Evolutionary conservation across 805 yeast species (phyloP).

Genomic region (Monosporozyma siamensis): DNA sequence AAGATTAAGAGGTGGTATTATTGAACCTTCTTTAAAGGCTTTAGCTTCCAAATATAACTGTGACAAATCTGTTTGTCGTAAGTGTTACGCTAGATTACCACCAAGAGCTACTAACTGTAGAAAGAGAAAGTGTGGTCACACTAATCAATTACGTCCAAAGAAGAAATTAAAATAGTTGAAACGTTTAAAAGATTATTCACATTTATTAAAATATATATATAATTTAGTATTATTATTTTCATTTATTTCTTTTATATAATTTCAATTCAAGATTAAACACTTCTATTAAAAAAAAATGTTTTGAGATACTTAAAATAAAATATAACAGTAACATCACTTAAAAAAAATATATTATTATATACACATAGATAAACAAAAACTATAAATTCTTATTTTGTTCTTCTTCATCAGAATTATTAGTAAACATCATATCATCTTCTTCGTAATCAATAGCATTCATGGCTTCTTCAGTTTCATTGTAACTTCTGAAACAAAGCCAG

Average conservation of each 20-base stretch:
- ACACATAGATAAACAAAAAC: neutral
- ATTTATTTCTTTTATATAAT: neutral
- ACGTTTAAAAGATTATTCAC: slow-evolving; percentile 15
- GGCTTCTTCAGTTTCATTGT: slow-evolving; percentile 49
- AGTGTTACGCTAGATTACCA: slow-evolving; percentile 98
- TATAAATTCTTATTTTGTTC: neutral
- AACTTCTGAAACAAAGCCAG: slow-evolving; percentile 49
- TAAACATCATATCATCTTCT: slow-evolving; percentile 14
- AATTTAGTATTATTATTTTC: slow-evolving; percentile 1
- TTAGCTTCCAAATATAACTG: slow-evolving; percentile 98
- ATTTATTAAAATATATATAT: slow-evolving; percentile 1
- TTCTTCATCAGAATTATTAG: slow-evolving; percentile 6
- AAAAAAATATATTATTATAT: too few relatives aligned
- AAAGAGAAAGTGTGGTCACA: slow-evolving; percentile 99
- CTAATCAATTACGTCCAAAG: slow-evolving; percentile 99
- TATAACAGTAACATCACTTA: neutral
- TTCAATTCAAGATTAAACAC: neutral
- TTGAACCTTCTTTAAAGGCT: slow-evolving; percentile 96
- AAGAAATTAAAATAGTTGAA: slow-evolving; percentile 75
- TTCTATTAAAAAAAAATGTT: too few relatives aligned
- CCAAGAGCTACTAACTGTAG: slow-evolving; percentile 99
- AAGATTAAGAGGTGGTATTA: slow-evolving; percentile 71
- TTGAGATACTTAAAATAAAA: too few relatives aligned
- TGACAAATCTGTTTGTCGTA: slow-evolving; percentile 95
- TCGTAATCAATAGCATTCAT: slow-evolving; percentile 42